Base-by-base conservation (phyloP, 192 early-diverging fungal genomes). In the Dispira parvispora region DNA sequence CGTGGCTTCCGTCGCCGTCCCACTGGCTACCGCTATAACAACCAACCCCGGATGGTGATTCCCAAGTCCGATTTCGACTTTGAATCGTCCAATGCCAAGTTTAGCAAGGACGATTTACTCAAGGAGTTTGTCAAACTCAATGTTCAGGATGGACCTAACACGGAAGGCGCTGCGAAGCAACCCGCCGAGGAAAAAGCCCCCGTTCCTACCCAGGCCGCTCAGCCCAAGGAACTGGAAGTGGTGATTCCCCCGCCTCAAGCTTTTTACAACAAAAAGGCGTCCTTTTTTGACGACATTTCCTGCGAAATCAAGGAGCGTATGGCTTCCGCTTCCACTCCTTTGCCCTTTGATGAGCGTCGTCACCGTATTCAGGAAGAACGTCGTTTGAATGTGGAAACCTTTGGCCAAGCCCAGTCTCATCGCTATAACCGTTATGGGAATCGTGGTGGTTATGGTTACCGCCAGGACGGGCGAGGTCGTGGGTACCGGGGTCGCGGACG, bases 281-380 rank as follows among this genome's bases (percentile, higher is more conserved):
- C 85, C 38, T 98, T 98, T 77, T 98, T 98, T 80, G 95, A 96
- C 71, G 88, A 96, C 71, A 94, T 98, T 69, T 93, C 95, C 45
- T 94, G 91, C 69, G 95, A 99, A 69, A 80, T 85, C 38, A 94
- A 92, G 73, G 91, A 94, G 67, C 80, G 87, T 11, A 72, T 80
- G 55, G 86, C 87, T 68, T 53, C 69, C 64, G 63, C 56, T 38
- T 68, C 66, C 46, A 67, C 72, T 44, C 74, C 74, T n/a, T 57
- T 81, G 69, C 75, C 72, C 62, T 65, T 68, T 43, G 77, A 78
- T 28, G 82, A 87, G 62, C 82, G 90, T 63, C 80, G 92, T 50
- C 78, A 81, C 52, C 82, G 87, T 21, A 79, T 83, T 69, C 81
- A 85, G 42, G 87, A 92, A 68, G 96, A 99, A 73, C 82, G 91